Conservation (phyloP, 1,284 basidiomycete species). For the Leccinum ponderosum region DNA sequence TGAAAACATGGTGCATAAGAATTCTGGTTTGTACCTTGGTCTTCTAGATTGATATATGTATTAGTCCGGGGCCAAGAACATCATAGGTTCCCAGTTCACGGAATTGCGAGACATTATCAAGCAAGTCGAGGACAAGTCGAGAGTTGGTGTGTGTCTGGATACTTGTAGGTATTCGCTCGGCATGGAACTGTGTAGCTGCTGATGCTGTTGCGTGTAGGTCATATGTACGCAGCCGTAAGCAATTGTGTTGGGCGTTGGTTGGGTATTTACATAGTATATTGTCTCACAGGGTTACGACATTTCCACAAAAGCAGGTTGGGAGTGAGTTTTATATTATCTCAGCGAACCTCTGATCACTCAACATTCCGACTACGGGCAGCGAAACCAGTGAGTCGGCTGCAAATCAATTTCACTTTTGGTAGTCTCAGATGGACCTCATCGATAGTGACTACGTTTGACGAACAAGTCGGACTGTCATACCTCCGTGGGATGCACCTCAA, state of each 20-base stretch:
- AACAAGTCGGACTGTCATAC: conserved; percentile 68
- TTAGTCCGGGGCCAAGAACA: conserved; percentile 79
- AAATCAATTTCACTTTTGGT: not conserved
- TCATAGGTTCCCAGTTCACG: conserved; percentile 72
- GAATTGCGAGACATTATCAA: conserved; percentile 73
- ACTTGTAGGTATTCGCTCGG: conserved; percentile 57
- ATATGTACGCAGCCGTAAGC: conserved; percentile 77
- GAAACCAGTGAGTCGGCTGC: conserved; percentile 21
- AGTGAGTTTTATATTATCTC: conserved; percentile 43
- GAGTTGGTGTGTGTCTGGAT: conserved; percentile 85
- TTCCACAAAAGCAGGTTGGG: conserved; percentile 63
- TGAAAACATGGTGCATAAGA: conserved; percentile 76
- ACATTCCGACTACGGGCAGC: conserved; percentile 7
- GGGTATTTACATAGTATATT: not conserved
- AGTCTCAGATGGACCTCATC: not conserved
- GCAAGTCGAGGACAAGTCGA: conserved; percentile 70
- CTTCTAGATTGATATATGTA: not conserved
- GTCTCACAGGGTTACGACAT: conserved; percentile 73
- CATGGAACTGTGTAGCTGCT: not conserved
- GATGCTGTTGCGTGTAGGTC: conserved; percentile 45
- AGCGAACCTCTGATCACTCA: conserved; percentile 7
- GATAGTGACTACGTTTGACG: conserved; percentile 63
- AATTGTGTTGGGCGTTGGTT: not conserved
- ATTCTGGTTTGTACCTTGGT: not conserved
- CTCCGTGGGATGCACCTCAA: conserved; percentile 85